phyloP scores from a whole-genome alignment of 345 rosid genomes.

The Bruguiera gymnorhiza region DNA sequence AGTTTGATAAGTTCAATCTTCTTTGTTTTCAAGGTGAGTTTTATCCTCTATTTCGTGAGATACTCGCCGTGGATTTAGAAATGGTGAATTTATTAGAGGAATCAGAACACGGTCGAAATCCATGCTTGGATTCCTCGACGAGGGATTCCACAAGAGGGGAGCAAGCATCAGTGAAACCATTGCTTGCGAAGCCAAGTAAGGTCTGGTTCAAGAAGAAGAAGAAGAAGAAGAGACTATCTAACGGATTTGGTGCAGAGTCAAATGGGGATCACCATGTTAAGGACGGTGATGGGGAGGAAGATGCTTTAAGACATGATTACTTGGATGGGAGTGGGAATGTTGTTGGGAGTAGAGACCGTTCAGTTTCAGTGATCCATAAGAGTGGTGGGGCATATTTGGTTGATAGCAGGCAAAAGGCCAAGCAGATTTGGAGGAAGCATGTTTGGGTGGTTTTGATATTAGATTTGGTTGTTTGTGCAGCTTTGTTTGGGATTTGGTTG shows the following conservation, averaged over 20 bases:
- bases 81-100: constrained; percentile 32
- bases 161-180: constrained; percentile 41
- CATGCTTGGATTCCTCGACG: constrained; percentile 30
- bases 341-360: constrained; percentile 37
- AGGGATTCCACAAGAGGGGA: constrained; percentile 36
- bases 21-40: constrained; percentile 53
- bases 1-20: constrained; percentile 27
- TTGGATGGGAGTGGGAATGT: constrained; percentile 41
- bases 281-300: constrained; percentile 23
- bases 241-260: constrained; percentile 22
- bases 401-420: constrained; percentile 62
- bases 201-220: constrained; percentile 66
- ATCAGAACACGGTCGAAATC: constrained; percentile 31
- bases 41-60: constrained; percentile 47
- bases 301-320: constrained; percentile 36
- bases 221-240: constrained; percentile 24
- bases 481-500: constrained; percentile 83
- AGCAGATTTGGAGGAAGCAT: constrained; percentile 91
- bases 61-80: constrained; percentile 47
- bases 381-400: constrained; percentile 29
- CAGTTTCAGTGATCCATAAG: constrained; percentile 40
- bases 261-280: constrained; percentile 23
- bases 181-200: constrained; percentile 49
- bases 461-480: constrained; percentile 69
- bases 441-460: constrained; percentile 77